These are phyloP conservation scores for Sporobolomyces pararoseus DNA, from an alignment of 768 basidiomycete genomes.

Conservation along the genomic window DNA sequence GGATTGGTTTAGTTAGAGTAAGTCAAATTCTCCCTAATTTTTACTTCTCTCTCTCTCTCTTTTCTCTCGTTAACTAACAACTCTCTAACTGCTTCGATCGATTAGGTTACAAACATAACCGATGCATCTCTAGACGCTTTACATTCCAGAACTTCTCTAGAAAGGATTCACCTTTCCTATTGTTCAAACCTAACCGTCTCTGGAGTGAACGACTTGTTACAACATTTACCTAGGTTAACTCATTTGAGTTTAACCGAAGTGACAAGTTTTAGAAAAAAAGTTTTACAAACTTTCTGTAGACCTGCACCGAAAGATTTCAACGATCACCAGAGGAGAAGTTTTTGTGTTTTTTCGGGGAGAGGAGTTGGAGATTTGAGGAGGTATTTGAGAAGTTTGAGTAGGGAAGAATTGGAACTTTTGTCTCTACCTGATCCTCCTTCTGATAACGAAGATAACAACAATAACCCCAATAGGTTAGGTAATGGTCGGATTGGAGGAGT, in stretches of 20 bases:
- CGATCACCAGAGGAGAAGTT: slow-evolving; percentile 76
- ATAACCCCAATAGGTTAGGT: no score
- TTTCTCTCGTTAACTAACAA: neutral
- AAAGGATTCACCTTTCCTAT: slow-evolving; percentile 94
- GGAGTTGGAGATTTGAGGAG: slow-evolving; percentile 78
- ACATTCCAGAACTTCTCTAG: slow-evolving; percentile 76
- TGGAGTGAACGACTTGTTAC: slow-evolving; percentile 84
- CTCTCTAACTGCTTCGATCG: no score
- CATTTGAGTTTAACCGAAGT: slow-evolving; percentile 98
- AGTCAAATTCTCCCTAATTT: slow-evolving; percentile 22
- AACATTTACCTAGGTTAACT: slow-evolving; percentile 81
- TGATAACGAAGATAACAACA: neutral
- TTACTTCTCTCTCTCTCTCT: neutral
- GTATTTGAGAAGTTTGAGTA: slow-evolving; percentile 55
- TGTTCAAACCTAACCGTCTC: slow-evolving; percentile 91
- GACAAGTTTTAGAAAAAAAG: slow-evolving; percentile 75
- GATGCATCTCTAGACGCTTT: slow-evolving; percentile 89
- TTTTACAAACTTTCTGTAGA: slow-evolving; percentile 84
- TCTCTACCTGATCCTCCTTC: slow-evolving; percentile 16
- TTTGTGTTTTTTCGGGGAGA: slow-evolving; percentile 93
- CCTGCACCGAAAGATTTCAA: slow-evolving; percentile 86
- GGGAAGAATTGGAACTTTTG: neutral
- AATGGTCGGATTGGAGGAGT: neutral
- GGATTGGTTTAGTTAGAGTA: slow-evolving; percentile 87
- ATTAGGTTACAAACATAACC: slow-evolving; percentile 77